Conservation (phyloP, 2,329 filamentous ascomycete genomes). For the Pezicula rhizophila region DNA sequence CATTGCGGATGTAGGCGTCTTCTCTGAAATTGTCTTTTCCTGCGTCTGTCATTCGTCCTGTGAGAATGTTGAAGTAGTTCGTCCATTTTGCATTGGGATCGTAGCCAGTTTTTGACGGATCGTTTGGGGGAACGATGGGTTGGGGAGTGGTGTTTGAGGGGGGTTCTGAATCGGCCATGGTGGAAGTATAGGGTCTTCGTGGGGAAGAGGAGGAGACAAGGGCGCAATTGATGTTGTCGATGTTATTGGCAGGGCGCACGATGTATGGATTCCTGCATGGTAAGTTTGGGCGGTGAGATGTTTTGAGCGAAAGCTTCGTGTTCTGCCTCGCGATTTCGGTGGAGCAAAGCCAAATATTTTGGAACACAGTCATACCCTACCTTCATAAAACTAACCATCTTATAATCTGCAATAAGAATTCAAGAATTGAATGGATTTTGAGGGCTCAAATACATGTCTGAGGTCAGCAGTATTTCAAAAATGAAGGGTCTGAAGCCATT, state of each 20-base stretch:
- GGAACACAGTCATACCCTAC: background rate
- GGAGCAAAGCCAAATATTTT: background rate
- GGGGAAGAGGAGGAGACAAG: conserved; percentile 2
- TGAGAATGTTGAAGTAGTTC: conserved; percentile 80
- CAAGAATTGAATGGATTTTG: background rate
- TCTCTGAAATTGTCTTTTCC: conserved; percentile 72
- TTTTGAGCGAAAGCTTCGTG: conserved; percentile 1
- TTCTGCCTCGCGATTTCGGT: conserved; percentile 16
- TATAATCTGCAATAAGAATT: background rate
- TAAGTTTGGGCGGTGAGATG: conserved; percentile 3
- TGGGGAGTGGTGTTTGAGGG: background rate
- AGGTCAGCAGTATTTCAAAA: conserved; percentile 14
- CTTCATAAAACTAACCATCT: background rate
- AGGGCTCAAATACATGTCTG: too few relatives aligned
- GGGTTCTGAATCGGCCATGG: conserved; percentile 7
- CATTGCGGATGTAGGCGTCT: conserved; percentile 68
- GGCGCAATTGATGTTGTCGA: conserved; percentile 2
- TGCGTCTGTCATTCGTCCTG: conserved; percentile 62
- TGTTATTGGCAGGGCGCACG: conserved; percentile 5
- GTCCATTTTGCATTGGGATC: conserved; percentile 61
- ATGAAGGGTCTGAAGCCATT: conserved; percentile 50
- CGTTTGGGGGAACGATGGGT: conserved; percentile 34
- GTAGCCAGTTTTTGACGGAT: conserved; percentile 57
- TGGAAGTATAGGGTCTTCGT: background rate
- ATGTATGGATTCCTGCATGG: too few relatives aligned